These are phyloP conservation scores for Trichoderma gracile DNA, from an alignment of 2,329 filamentous ascomycete species.

Conservation along the genomic window DNA sequence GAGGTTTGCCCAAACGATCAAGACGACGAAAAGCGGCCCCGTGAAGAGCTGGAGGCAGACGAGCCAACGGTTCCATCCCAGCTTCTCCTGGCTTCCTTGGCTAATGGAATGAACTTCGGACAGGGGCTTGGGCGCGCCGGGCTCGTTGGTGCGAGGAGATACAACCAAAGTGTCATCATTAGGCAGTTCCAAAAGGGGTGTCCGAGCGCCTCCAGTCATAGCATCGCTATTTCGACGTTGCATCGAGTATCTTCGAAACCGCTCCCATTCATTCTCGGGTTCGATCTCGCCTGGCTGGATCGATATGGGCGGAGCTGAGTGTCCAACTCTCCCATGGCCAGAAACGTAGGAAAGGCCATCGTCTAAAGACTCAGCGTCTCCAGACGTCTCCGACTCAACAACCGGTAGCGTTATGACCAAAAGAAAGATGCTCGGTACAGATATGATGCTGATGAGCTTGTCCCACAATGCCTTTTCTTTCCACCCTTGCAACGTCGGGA, in stretches of 20 bases:
- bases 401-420: conserved; percentile 90
- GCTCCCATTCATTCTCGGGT: conserved; percentile 59
- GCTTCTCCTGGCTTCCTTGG: conserved; percentile 43
- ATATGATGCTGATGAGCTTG: conserved; percentile 75
- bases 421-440: conserved; percentile 86
- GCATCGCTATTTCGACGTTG: conserved; percentile 33
- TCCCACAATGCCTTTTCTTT: conserved; percentile 80
- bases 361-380: conserved; percentile 37
- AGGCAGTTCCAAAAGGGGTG: conserved; percentile 29
- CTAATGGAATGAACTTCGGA: conserved; percentile 39
- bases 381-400: conserved; percentile 69
- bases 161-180: conserved; percentile 30
- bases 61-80: conserved; percentile 89
- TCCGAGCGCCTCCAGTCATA: conserved; percentile 22
- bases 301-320: conserved; percentile 40
- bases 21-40: conserved; percentile 77
- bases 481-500: conserved; percentile 86
- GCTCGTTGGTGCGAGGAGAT: background rate
- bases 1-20: conserved; percentile 73
- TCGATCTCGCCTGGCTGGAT: conserved; percentile 40
- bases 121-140: conserved; percentile 34
- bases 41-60: conserved; percentile 82
- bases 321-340: conserved; percentile 34
- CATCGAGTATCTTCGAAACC: conserved; percentile 53
- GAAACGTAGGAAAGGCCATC: conserved; percentile 35